Evolutionary conservation across 2,329 filamentous ascomycete genomes (phyloP).

Genomic region (Alternaria dauci): DNA sequence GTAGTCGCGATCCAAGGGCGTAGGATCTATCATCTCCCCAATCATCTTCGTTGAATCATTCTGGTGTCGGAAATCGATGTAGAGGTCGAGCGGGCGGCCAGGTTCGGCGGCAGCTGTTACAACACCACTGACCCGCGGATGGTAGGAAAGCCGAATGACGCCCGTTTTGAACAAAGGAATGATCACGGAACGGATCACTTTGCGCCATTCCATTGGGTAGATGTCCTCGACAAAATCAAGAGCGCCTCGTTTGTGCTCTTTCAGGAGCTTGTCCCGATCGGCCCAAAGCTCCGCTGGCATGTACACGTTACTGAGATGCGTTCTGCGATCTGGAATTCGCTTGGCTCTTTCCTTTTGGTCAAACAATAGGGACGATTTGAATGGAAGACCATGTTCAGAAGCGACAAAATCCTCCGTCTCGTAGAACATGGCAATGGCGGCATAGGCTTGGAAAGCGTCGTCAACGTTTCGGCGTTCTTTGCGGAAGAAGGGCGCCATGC

Average conservation of each 20-base stretch:
- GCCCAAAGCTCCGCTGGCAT: constrained; percentile 52
- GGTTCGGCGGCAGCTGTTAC: constrained; percentile 52
- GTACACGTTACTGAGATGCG: constrained; percentile 49
- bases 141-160: constrained; percentile 50
- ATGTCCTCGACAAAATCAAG: constrained; percentile 30
- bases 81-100: constrained; percentile 45
- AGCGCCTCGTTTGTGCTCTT: constrained; percentile 12
- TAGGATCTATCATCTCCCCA: constrained; percentile 45
- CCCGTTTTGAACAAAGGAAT: constrained; percentile 57
- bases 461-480: constrained; percentile 33
- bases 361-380: constrained; percentile 51
- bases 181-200: constrained; percentile 53
- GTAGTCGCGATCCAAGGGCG: constrained; percentile 38
- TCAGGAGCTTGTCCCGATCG: constrained; percentile 46
- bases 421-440: constrained; percentile 30
- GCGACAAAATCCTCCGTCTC: constrained; percentile 48
- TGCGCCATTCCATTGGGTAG: constrained; percentile 53
- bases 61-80: constrained; percentile 48
- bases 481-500: constrained; percentile 23
- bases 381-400: constrained; percentile 43
- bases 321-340: constrained; percentile 50
- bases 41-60: constrained; percentile 26
- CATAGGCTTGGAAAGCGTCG: constrained; percentile 35
- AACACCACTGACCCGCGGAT: constrained; percentile 42
- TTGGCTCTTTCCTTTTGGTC: constrained; percentile 54